These are phyloP conservation scores for Alternaria sp. DNA, from an alignment of 2,329 filamentous ascomycete species.

Conservation along the genomic window DNA sequence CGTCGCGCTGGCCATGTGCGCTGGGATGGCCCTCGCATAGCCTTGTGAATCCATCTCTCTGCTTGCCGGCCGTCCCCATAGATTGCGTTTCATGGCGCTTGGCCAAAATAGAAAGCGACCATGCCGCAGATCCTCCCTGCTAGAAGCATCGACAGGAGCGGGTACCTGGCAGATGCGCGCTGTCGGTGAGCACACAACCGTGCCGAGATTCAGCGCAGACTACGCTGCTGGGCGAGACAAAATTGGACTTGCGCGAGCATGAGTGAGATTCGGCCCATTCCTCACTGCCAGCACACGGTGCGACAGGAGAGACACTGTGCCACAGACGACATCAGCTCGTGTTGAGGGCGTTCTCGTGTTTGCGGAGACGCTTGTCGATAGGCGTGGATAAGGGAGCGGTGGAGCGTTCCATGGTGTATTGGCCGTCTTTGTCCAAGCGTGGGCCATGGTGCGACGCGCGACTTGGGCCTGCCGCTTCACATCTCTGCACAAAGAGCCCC, in stretches of 20 bases:
- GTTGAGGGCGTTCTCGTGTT: constrained; percentile 7
- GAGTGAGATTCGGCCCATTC: constrained; percentile 5
- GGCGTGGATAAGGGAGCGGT: constrained; percentile 9
- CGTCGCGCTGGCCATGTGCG: background rate
- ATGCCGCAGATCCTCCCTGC: constrained; percentile 47
- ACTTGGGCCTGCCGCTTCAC: constrained; percentile 13
- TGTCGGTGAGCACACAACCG: constrained; percentile 22
- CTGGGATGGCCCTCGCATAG: background rate
- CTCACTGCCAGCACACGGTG: constrained; percentile 2
- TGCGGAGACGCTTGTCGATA: constrained; percentile 17
- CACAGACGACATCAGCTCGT: constrained; percentile 3
- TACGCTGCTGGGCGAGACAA: constrained; percentile 4
- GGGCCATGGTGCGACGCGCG: constrained; percentile 16
- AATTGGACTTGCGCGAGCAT: constrained; percentile 4
- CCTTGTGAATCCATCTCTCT: constrained; percentile 14
- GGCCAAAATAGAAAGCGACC: constrained; percentile 41
- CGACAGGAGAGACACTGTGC: background rate
- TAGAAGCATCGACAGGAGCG: constrained; percentile 33
- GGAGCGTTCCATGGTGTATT: constrained; percentile 11
- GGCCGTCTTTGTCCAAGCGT: constrained; percentile 17
- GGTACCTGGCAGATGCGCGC: constrained; percentile 37
- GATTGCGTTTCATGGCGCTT: constrained; percentile 47
- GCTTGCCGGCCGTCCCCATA: constrained; percentile 25
- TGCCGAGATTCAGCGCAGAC: constrained; percentile 11
- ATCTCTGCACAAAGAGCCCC: constrained; percentile 24